These are phyloP conservation scores for Arabidopsis hybrid DNA, from an alignment of 441 rosid species.

Conservation along the genomic window DNA sequence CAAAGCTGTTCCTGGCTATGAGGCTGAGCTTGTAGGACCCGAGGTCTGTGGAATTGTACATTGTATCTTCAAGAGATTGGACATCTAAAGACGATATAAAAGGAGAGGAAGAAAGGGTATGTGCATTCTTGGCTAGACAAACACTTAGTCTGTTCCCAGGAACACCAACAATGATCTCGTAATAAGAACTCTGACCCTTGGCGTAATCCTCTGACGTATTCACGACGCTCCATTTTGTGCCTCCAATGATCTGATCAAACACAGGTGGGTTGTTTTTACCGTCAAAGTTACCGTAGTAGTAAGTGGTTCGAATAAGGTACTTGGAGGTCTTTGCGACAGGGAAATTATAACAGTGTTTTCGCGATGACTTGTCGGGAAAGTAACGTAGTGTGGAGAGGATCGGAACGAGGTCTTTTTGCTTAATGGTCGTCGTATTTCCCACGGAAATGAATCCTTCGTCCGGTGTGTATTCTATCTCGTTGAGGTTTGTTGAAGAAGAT, in stretches of 20 bases:
- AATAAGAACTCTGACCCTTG: slow-evolving; percentile 67
- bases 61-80: slow-evolving; percentile 60
- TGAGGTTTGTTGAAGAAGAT: slow-evolving; percentile 44
- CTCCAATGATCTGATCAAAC: slow-evolving; percentile 83
- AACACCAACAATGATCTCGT: slow-evolving; percentile 70
- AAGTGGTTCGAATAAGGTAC: slow-evolving; percentile 74
- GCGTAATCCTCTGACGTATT: slow-evolving; percentile 82
- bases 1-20: slow-evolving; percentile 70
- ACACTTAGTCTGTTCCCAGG: slow-evolving; percentile 57
- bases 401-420: slow-evolving; percentile 56
- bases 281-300: slow-evolving; percentile 80
- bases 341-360: slow-evolving; percentile 73
- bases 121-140: slow-evolving; percentile 73
- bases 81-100: slow-evolving; percentile 82
- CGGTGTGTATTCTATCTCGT: slow-evolving; percentile 58
- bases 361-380: slow-evolving; percentile 64
- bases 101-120: slow-evolving; percentile 61
- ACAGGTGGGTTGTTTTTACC: slow-evolving; percentile 83
- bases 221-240: slow-evolving; percentile 82
- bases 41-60: slow-evolving; percentile 74
- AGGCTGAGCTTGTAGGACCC: slow-evolving; percentile 59
- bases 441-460: slow-evolving; percentile 65
- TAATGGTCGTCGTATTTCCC: slow-evolving; percentile 62
- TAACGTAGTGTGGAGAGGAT: slow-evolving; percentile 65
- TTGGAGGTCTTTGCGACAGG: slow-evolving; percentile 65